Base-by-base conservation (phyloP, 192 early-diverging fungal species). In the Obelidium mucronatum region DNA sequence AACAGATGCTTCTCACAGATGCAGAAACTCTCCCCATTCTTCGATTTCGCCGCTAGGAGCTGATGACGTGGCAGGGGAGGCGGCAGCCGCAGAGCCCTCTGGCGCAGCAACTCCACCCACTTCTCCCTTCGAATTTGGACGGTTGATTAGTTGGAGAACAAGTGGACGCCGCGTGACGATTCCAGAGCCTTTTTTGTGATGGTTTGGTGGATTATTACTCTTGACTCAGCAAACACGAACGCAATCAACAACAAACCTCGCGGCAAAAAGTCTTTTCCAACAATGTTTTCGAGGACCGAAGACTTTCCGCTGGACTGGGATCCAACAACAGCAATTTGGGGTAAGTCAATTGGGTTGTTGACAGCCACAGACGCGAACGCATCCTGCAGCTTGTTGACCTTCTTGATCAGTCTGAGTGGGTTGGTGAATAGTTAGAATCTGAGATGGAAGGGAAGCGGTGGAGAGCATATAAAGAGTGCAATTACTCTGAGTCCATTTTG, bases 11-110 rank as follows among this genome's bases (percentile, higher is more conserved):
- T 44, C 59, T 74, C 39, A 74, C 76, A 95, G 82, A 78, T 99
- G 98, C 70, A 99, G 84, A 80, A 99, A 99, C 82, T 99, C 98
- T 42, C 98, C 98, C 96, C 96, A 99, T 82, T 99, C 98, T 51
- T 96, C 88, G 53, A 87, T 82, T 67, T 93, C 91, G 34, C 89
- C 85, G 55, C 33, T 55, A 26, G 80, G 60, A 26, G 84, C 64
- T 15, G 54, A 66, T 2, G 56, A 19, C 4, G 63, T 67, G 8
- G 35, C 40, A 5, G 48, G 53, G 22, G 79, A 40, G 13, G 40
- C 28, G 2, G 69, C 51, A 13, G 62, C 19, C 51, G 15, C 33
- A 63, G 36, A 71, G 60, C 55, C 81, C 33, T 83, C 80, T 1
- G 80, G 66, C 31, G 77, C 70, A 5, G 86, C 82, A 59, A 90